Conservation (phyloP, 2,329 filamentous ascomycete species). For the Niveomyces coronatus region DNA sequence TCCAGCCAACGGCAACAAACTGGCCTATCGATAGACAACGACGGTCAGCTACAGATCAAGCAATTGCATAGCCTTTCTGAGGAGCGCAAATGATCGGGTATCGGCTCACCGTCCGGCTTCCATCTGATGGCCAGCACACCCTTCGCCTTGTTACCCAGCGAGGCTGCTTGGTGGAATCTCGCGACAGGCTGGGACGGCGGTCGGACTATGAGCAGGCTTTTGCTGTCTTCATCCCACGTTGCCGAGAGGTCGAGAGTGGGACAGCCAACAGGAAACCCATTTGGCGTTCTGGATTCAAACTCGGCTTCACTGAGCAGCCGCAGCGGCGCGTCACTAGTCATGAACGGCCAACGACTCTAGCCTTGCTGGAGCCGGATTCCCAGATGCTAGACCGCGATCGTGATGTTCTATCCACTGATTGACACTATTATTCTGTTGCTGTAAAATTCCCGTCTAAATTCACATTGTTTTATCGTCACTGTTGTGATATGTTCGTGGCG, state of each 20-base stretch:
- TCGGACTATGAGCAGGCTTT: conserved; percentile 65
- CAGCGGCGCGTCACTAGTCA: conserved; percentile 26
- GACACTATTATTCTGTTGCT: too few relatives aligned
- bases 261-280: conserved; percentile 60
- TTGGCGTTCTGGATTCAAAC: conserved; percentile 43
- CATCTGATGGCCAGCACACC: conserved; percentile 44
- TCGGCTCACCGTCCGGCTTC: conserved; percentile 55
- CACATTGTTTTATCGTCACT: too few relatives aligned
- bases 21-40: too few relatives aligned
- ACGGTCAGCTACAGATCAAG: too few relatives aligned
- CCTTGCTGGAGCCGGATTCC: too few relatives aligned
- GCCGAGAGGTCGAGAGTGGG: conserved; percentile 79
- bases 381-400: too few relatives aligned
- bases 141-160: conserved; percentile 29
- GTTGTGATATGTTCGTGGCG: too few relatives aligned
- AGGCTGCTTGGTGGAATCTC: conserved; percentile 36
- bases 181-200: conserved; percentile 60
- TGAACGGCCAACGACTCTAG: conserved; percentile 9
- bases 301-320: conserved; percentile 45
- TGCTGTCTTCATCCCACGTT: conserved; percentile 54
- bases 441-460: too few relatives aligned
- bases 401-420: too few relatives aligned
- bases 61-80: too few relatives aligned
- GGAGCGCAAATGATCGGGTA: neutral
- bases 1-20: conserved; percentile 74